Conservation (phyloP, 2,329 filamentous ascomycete species). For the Xylariaceae sp. region DNA sequence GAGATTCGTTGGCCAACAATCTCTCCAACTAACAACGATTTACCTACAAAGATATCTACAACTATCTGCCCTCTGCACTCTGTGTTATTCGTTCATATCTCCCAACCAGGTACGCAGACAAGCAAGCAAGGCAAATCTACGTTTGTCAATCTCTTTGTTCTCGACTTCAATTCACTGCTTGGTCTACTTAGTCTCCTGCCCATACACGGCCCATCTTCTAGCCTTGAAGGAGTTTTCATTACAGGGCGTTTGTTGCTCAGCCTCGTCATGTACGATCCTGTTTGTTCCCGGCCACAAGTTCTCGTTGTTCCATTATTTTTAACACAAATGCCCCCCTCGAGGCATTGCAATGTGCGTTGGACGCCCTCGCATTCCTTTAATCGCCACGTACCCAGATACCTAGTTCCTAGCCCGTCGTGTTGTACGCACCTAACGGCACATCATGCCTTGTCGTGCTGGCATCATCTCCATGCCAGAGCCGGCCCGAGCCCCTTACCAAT, state of each 20-base stretch:
- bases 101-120: neutral
- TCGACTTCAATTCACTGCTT: neutral
- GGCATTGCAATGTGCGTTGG: neutral
- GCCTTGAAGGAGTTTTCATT: neutral
- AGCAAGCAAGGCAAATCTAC: neutral
- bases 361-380: slow-evolving; percentile 1
- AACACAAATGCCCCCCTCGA: neutral
- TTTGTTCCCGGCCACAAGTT: too few relatives aligned
- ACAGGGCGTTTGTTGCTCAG: slow-evolving; percentile 9
- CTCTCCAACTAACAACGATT: too few relatives aligned
- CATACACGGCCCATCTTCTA: neutral
- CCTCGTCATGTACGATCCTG: slow-evolving; percentile 7
- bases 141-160: neutral
- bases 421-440: slow-evolving; percentile 10
- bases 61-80: neutral
- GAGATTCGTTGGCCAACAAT: too few relatives aligned
- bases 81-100: neutral
- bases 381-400: slow-evolving; percentile 5
- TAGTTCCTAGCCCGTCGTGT: neutral
- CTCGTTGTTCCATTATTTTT: slow-evolving; percentile 3
- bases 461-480: slow-evolving; percentile 10
- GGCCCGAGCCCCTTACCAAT: slow-evolving; percentile 16
- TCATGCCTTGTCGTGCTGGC: slow-evolving; percentile 11
- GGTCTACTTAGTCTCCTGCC: neutral
- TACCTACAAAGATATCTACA: too few relatives aligned